phyloP scores from a whole-genome alignment of 2,329 filamentous ascomycete genomes.

The Xylariaceae sp. region DNA sequence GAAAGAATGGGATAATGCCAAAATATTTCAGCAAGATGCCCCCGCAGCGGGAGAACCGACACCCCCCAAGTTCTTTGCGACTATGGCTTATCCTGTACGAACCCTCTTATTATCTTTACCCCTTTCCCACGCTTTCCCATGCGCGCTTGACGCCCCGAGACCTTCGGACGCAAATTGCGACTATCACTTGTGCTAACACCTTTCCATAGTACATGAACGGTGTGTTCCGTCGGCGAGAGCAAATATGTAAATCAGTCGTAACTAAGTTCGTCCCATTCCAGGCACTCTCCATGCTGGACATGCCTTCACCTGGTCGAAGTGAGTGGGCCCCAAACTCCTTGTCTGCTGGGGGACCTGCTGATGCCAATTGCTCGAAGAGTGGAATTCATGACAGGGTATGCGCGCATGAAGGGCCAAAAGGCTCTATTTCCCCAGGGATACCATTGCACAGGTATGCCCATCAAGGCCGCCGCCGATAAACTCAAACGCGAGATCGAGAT shows the following conservation, averaged over 20 bases:
- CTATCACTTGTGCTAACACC: constrained; percentile 1
- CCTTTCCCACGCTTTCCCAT: neutral
- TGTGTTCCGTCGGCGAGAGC: neutral
- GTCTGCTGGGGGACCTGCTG: neutral
- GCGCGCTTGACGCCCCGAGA: too few relatives aligned
- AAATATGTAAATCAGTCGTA: neutral
- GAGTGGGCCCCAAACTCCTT: neutral
- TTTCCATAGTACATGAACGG: constrained; percentile 56
- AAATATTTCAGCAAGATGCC: constrained; percentile 80
- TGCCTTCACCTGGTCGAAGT: constrained; percentile 82
- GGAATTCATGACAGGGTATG: neutral
- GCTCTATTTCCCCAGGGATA: constrained; percentile 36
- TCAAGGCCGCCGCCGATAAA: constrained; percentile 15
- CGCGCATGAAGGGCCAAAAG: constrained; percentile 24
- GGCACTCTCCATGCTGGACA: constrained; percentile 79
- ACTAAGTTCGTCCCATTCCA: neutral
- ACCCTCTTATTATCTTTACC: neutral
- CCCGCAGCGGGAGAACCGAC: constrained; percentile 74
- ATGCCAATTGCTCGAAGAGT: neutral
- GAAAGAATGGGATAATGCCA: constrained; percentile 69
- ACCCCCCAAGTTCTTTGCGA: constrained; percentile 86
- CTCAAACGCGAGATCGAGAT: constrained; percentile 12
- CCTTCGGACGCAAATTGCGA: too few relatives aligned
- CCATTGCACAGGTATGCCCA: constrained; percentile 15
- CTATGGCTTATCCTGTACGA: constrained; percentile 37